These are phyloP conservation scores for Hygrophorus russula DNA, from an alignment of 768 basidiomycete species.

Conservation along the genomic window DNA sequence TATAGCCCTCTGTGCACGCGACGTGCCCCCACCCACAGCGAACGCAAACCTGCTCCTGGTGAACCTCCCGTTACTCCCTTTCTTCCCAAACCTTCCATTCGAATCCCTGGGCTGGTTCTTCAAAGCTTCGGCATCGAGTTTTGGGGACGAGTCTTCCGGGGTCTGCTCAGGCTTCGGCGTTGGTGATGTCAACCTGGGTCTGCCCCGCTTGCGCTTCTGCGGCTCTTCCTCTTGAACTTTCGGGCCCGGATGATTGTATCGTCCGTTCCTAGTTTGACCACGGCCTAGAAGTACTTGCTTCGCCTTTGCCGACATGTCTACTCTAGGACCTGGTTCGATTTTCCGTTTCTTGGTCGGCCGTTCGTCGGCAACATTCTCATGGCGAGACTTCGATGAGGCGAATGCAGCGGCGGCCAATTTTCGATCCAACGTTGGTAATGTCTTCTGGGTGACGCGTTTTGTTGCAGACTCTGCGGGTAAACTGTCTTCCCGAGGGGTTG, in stretches of 20 bases:
- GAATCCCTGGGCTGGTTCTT: conserved; percentile 47
- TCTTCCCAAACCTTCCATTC: conserved; percentile 62
- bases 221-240: neutral
- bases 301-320: conserved; percentile 17
- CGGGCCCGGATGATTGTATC: neutral
- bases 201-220: conserved; percentile 29
- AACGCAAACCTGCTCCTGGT: conserved; percentile 19
- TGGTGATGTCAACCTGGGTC: conserved; percentile 25
- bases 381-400: conserved; percentile 13
- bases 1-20: conserved; percentile 28
- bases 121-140: conserved; percentile 31
- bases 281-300: conserved; percentile 5
- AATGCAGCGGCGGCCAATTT: conserved; percentile 37
- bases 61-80: conserved; percentile 38
- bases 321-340: conserved; percentile 21
- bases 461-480: conserved; percentile 35
- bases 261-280: conserved; percentile 2
- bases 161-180: conserved; percentile 9
- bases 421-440: conserved; percentile 37
- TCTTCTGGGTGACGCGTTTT: conserved; percentile 40
- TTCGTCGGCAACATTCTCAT: conserved; percentile 21
- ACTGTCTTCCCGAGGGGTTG: conserved; percentile 42
- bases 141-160: conserved; percentile 17
- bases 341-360: conserved; percentile 40
- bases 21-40: conserved; percentile 7